Conservation (phyloP, 225 moss, liverwort and hornwort species). For the Lunularia cruciata region DNA sequence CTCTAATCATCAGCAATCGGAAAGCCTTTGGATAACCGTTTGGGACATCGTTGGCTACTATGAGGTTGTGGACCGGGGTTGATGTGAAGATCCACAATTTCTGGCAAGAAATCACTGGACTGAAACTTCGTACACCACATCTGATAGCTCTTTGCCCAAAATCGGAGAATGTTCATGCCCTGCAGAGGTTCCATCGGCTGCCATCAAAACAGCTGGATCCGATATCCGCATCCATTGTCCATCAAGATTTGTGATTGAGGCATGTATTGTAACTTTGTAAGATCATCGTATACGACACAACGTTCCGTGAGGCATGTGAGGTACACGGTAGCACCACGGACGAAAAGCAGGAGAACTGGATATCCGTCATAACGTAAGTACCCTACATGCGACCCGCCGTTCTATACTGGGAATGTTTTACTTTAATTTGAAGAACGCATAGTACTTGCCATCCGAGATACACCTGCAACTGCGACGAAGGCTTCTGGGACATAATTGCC, state of each 20-base stretch:
- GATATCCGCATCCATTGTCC: not conserved
- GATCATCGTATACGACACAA: not conserved
- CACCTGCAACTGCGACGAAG: too few species aligned
- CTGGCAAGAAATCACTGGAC: not conserved
- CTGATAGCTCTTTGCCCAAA: not conserved
- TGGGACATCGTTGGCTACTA: too few species aligned
- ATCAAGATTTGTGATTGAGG: not conserved
- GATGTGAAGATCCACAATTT: not conserved
- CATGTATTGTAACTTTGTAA: not conserved
- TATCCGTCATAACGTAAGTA: not conserved
- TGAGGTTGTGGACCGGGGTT: not conserved
- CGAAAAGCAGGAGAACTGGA: not conserved
- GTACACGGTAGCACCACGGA: not conserved
- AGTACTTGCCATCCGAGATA: too few species aligned
- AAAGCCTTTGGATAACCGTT: too few species aligned
- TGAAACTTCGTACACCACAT: not conserved
- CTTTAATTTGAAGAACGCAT: not conserved
- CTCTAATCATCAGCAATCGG: too few species aligned
- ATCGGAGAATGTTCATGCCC: not conserved
- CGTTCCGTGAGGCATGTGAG: not conserved
- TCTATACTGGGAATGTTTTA: not conserved
- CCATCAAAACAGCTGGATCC: not conserved
- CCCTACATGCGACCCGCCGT: too few species aligned
- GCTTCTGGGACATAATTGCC: not conserved
- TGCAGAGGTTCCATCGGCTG: not conserved